Percentiles rank a stretch among this genome's conserved stretches.
These are phyloP conservation scores for Umbelopsis sp. DNA, from an alignment of 371 early-diverging fungal species.

Conservation along the genomic window DNA sequence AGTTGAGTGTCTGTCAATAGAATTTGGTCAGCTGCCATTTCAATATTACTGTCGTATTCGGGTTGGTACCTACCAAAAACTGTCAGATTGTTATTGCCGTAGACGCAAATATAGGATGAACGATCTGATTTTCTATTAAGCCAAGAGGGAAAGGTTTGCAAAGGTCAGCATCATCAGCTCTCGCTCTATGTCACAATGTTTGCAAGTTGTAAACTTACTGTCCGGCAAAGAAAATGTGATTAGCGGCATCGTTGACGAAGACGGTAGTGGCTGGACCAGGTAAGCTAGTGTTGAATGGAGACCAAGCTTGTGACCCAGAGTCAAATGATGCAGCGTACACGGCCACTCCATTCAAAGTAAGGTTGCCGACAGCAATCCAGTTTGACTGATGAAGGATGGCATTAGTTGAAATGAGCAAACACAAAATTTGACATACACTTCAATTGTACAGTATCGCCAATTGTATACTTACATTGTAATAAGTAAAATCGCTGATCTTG, in stretches of 20 bases:
- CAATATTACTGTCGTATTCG: background rate
- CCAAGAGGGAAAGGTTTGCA: no score
- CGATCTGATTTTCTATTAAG: background rate
- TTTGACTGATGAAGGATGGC: background rate
- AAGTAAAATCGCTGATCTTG: background rate
- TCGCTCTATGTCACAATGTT: background rate
- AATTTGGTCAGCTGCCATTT: background rate
- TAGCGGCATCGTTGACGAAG: slow-evolving; percentile 16
- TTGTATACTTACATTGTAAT: background rate
- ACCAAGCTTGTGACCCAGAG: slow-evolving; percentile 32
- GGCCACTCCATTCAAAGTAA: slow-evolving; percentile 28
- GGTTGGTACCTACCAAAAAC: slow-evolving; percentile 20
- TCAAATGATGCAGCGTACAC: slow-evolving; percentile 38
- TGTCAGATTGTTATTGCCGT: slow-evolving; percentile 26
- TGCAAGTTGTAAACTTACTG: background rate
- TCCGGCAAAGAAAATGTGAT: slow-evolving; percentile 23
- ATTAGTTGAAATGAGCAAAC: background rate
- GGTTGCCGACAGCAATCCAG: slow-evolving; percentile 34
- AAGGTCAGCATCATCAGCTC: background rate
- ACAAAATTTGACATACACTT: no score
- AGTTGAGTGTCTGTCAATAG: slow-evolving; percentile 22
- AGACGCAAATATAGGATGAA: slow-evolving; percentile 24
- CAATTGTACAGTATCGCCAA: background rate
- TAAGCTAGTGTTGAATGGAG: slow-evolving; percentile 23
- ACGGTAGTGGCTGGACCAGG: slow-evolving; percentile 24